Conservation (phyloP, 1,284 basidiomycete genomes). For the Pseudozyma tsukubaensis region DNA sequence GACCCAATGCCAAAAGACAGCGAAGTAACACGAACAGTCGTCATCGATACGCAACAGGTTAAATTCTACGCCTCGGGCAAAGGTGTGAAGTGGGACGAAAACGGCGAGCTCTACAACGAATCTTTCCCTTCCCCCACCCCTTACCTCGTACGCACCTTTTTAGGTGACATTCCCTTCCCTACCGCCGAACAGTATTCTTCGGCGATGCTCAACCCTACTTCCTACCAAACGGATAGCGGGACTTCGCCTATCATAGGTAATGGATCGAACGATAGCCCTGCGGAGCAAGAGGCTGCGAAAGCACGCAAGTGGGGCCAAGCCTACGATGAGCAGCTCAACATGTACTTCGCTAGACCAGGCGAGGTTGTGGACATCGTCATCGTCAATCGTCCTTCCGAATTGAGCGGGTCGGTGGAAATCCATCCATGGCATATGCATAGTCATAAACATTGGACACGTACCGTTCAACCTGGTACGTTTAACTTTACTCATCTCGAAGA, state of each 20-base stretch:
- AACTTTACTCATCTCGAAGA: conserved; percentile 18
- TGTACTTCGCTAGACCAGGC: conserved; percentile 35
- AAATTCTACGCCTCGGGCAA: conserved; percentile 14
- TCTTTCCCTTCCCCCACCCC: conserved; percentile 12
- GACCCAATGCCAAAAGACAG: conserved; percentile 27
- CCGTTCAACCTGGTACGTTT: conserved; percentile 47
- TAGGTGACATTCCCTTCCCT: conserved; percentile 22
- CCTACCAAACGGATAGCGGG: background rate
- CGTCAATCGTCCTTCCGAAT: conserved; percentile 34
- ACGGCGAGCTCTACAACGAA: conserved; percentile 27
- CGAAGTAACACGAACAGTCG: conserved; percentile 43
- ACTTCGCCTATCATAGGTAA: background rate
- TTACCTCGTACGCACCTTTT: conserved; percentile 41
- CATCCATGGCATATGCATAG: conserved; percentile 60
- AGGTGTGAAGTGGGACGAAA: conserved; percentile 39
- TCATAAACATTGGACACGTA: conserved; percentile 42
- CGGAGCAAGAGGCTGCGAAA: conserved; percentile 5
- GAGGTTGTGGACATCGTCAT: conserved; percentile 58
- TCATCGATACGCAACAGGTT: conserved; percentile 51
- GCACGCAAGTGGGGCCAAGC: conserved; percentile 11
- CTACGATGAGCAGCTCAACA: conserved; percentile 18
- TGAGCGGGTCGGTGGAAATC: conserved; percentile 25
- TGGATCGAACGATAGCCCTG: too few species aligned
- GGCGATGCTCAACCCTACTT: conserved; percentile 24
- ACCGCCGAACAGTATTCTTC: conserved; percentile 2